phyloP scores from a whole-genome alignment of 495 filamentous ascomycete species.

The Xylaria longipes region DNA sequence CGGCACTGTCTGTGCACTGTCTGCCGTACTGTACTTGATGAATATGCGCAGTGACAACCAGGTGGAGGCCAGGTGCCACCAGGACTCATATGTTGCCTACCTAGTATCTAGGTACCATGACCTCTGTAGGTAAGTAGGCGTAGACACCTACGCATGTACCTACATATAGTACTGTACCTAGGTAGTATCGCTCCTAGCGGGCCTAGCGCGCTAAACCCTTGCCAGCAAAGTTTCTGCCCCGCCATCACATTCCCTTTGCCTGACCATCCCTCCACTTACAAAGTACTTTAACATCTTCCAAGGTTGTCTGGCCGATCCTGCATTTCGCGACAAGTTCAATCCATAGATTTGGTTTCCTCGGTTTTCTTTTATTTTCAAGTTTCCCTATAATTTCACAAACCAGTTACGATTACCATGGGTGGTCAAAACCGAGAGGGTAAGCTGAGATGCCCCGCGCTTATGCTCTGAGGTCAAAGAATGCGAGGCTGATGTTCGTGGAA shows the following conservation, averaged over 20 bases:
- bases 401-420: conserved; percentile 56
- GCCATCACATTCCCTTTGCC: conserved; percentile 5
- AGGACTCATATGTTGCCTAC: not conserved
- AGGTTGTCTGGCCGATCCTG: not conserved
- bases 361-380: not conserved
- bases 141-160: not conserved
- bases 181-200: not conserved
- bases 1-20: not conserved
- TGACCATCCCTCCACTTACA: not conserved
- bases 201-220: conserved; percentile 1
- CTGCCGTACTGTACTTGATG: not conserved
- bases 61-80: not conserved
- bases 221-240: conserved; percentile 24
- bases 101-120: no score
- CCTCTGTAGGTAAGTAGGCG: not conserved
- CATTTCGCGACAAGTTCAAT: conserved; percentile 15
- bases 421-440: conserved; percentile 72
- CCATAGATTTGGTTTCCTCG: conserved; percentile 7
- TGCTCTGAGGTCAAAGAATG: conserved; percentile 14
- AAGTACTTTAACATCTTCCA: not conserved
- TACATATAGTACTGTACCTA: no score
- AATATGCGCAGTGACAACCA: not conserved
- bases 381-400: not conserved
- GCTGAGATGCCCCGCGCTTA: conserved; percentile 6
- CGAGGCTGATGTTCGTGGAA: conserved; percentile 28